Base-by-base conservation (phyloP, 164 flowering plant genomes). In the Malania oleifera region DNA sequence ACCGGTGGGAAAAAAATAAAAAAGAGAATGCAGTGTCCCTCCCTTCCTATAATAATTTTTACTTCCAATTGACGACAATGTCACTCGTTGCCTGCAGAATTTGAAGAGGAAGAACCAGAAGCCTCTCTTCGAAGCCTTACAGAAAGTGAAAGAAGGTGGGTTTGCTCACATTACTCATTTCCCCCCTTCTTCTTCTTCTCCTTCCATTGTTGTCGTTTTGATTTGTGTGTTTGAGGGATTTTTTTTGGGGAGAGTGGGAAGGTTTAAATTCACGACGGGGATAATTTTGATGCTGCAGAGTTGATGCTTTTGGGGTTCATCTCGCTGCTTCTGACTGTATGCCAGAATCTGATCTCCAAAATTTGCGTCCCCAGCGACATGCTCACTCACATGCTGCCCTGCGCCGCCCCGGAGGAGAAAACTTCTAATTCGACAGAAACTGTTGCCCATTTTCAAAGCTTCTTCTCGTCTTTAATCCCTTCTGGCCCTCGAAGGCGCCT, bases 281-380 rank as follows among this genome's bases (percentile, higher is more conserved):
- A 31, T 4, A 31, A 9, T 4, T 17, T 50, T 50, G 28, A 27
- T 23, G 8, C 18, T 55, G 67, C 87, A 89, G 96, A 89, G 77
- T 67, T 89, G 83, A 86, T 89, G 96, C 61, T 89, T 38, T 45
- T 89, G 80, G 93, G 96, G 43, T 89, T 89, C 67, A 84, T 89
- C 51, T 86, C 96, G 2, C 75, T 89, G 58, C 70, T 89, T 15
- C 64, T 89, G 48, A 75, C 87, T 0, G 87, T 84, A 0, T 70
- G 61, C 23, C 86, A 86, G 70, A 60, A 28, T 6, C 14, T 62
- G 15, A 83, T 89, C 14, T 57, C 62, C 17, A 72, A 54, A 54
- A 64, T 83, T 13, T 89, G 97, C 61, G 73, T 89, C 12, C 58
- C 85, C 0, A 40, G 69, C 41, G 12, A 57, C 29, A 66, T 72